Evolutionary conservation across 140 eudicot genomes (phyloP), one percentile per base, ranked within the genome.

Genomic region (Bidens hawaiensis): DNA sequence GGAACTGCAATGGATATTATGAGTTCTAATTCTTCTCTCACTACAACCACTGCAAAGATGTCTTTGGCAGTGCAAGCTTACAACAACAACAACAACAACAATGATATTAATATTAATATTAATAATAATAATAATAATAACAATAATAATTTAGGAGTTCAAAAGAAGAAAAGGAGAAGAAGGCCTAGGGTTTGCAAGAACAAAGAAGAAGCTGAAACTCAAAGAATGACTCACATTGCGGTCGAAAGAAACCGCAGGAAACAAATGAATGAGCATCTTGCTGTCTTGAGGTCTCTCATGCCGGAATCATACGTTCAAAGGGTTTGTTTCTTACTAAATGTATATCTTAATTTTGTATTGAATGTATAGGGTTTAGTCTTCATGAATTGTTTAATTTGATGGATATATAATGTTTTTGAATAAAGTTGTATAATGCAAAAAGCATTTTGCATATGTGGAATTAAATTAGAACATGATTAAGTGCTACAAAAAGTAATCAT

Each of bases 171-270:
- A 76, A 76, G 96, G 65, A 75, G 89, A 79, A 77, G 96, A 24
- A 56, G 99, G 60, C 75, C 85, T 14, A 85, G 85, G 76, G 82
- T 81, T 33, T 88, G 95, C 62, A 93, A 88, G 90, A 88, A 93
- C 70, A 85, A 93, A 73, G 96, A 93, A 78, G 96, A 88, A 60
- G 99, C 96, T 47, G 99, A 93, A 68, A 82, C 78, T 43, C 99
- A 93, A 59, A 81, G 99, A 70, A 88, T 88, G 99, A 88, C 99
- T 13, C 99, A 93, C 95, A 93, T 93, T 83, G 86, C 86, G n/a
- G 95, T 93, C 13, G 99, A 93, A 36, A 76, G 99, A 47, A 93
- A 93, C 69, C 85, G 99, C 26, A 80, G 99, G 58, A 93, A 93
- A 77, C 99, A 85, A 60, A 93, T 93, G 95, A 93, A 93, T 62